Evolutionary conservation across 768 basidiomycete genomes (phyloP).

Genomic region (Boletus vinaceobasis): DNA sequence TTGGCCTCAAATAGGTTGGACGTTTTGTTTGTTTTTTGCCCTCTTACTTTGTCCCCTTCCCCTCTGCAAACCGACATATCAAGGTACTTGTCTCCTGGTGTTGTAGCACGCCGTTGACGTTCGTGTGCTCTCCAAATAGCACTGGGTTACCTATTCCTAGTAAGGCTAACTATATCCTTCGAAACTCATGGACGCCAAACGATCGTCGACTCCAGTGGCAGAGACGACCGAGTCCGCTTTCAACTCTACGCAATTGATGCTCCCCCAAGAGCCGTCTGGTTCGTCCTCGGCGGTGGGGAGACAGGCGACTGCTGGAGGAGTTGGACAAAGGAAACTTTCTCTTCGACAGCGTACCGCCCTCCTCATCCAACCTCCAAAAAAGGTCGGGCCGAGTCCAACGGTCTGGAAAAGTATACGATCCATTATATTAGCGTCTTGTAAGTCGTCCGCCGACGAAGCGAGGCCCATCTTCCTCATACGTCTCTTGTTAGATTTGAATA

Average conservation of each 20-base stretch:
- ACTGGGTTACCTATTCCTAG: constrained; percentile 8
- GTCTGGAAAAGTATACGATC: constrained; percentile 46
- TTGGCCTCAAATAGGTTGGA: constrained; percentile 3
- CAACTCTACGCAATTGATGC: constrained; percentile 1
- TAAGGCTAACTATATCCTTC: background rate
- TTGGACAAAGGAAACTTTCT: constrained; percentile 3
- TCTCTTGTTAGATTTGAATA: constrained; percentile 53
- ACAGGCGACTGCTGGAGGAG: background rate
- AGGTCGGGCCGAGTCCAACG: constrained; percentile 42
- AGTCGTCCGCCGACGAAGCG: constrained; percentile 8
- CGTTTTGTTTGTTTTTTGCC: background rate
- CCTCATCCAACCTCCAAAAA: constrained; percentile 38
- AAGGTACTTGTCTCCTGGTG: background rate
- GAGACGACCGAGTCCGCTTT: constrained; percentile 2
- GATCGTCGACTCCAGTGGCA: constrained; percentile 12
- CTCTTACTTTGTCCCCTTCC: background rate
- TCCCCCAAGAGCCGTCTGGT: constrained; percentile 6
- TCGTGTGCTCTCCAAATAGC: background rate
- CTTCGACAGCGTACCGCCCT: constrained; percentile 22
- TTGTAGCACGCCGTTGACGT: background rate
- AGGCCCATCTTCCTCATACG: background rate
- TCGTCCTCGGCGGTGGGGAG: constrained; percentile 15
- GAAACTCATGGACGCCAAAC: constrained; percentile 16
- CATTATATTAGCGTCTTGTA: constrained; percentile 58
- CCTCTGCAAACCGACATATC: background rate